phyloP scores from a whole-genome alignment of 2,329 filamentous ascomycete species.

The Ceratocystiopsis sp. region DNA sequence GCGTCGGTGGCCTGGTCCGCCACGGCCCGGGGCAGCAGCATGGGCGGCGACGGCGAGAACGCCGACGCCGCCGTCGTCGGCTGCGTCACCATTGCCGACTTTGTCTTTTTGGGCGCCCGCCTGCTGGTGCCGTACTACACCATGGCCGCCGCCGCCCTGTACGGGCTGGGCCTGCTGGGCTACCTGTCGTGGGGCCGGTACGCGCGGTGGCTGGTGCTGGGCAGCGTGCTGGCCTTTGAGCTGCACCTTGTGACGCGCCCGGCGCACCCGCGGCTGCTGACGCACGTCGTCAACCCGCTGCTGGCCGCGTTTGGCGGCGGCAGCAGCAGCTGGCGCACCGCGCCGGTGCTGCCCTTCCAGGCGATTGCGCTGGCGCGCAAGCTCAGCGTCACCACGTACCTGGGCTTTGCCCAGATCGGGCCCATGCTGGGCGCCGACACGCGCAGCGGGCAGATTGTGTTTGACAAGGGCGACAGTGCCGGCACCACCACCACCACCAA shows the following conservation, averaged over 20 bases:
- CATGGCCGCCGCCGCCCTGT: slow-evolving; percentile 37
- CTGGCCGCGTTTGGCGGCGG: slow-evolving; percentile 11
- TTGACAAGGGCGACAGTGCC: slow-evolving; percentile 14
- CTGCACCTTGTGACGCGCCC: slow-evolving; percentile 38
- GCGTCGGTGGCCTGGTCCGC: slow-evolving; percentile 45
- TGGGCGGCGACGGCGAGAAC: background rate
- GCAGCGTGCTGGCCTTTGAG: slow-evolving; percentile 38
- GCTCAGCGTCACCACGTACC: slow-evolving; percentile 60
- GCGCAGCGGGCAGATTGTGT: slow-evolving; percentile 10
- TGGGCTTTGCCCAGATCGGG: slow-evolving; percentile 67
- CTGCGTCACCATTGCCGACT: slow-evolving; percentile 56
- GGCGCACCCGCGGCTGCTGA: slow-evolving; percentile 25
- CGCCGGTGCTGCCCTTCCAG: slow-evolving; percentile 70
- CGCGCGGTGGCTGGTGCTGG: slow-evolving; percentile 45
- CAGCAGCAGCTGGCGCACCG: slow-evolving; percentile 21
- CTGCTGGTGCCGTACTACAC: slow-evolving; percentile 43
- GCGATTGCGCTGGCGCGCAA: slow-evolving; percentile 59
- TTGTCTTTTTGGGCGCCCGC: slow-evolving; percentile 46
- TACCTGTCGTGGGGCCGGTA: slow-evolving; percentile 51
- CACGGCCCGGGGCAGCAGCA: background rate
- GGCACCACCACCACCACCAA: slow-evolving; percentile 12
- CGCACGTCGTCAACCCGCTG: slow-evolving; percentile 16
- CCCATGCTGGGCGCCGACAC: slow-evolving; percentile 39
- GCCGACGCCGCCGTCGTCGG: slow-evolving; percentile 14
- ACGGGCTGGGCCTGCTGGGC: slow-evolving; percentile 44